Conservation (phyloP, 768 basidiomycete genomes). For the Leccinum barrowsii region DNA sequence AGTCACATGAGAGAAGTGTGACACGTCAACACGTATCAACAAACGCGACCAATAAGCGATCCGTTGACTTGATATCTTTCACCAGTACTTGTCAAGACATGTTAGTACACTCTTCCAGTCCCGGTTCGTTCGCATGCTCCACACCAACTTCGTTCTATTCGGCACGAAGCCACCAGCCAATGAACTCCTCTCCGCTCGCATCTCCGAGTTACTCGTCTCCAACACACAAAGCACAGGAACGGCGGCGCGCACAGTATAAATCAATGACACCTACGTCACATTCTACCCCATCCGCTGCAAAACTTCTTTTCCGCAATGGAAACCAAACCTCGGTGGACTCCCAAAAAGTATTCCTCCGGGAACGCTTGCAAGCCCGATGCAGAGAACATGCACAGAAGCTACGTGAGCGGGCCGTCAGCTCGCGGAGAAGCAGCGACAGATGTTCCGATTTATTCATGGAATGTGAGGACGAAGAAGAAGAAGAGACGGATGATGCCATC, state of each 20-base stretch:
- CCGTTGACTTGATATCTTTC: neutral
- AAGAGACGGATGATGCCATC: slow-evolving; percentile 55
- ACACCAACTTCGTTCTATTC: slow-evolving; percentile 36
- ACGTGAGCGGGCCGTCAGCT: slow-evolving; percentile 44
- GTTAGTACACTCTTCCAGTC: slow-evolving; percentile 29
- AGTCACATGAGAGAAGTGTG: slow-evolving; percentile 9
- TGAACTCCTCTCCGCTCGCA: slow-evolving; percentile 52
- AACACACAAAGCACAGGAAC: slow-evolving; percentile 40
- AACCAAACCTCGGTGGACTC: slow-evolving; percentile 38
- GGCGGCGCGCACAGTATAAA: slow-evolving; percentile 59
- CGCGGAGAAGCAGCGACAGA: slow-evolving; percentile 44
- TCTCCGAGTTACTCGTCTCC: slow-evolving; percentile 46
- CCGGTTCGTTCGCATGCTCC: slow-evolving; percentile 28
- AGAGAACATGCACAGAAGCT: slow-evolving; percentile 58
- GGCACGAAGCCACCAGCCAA: slow-evolving; percentile 32
- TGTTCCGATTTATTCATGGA: slow-evolving; percentile 46
- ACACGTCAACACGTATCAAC: slow-evolving; percentile 26
- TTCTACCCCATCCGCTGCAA: slow-evolving; percentile 11
- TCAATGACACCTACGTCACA: slow-evolving; percentile 26
- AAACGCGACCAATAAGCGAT: slow-evolving; percentile 19
- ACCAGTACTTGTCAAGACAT: slow-evolving; percentile 1
- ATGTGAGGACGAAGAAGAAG: slow-evolving; percentile 42
- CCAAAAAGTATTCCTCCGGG: slow-evolving; percentile 53
- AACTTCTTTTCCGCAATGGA: slow-evolving; percentile 14
- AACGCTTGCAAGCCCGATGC: slow-evolving; percentile 59